A percentile compares a stretch with the other conserved stretches of the same genome.
These are phyloP conservation scores for Pugionium dolabratum DNA, from an alignment of 345 rosid genomes.

Conservation along the genomic window DNA sequence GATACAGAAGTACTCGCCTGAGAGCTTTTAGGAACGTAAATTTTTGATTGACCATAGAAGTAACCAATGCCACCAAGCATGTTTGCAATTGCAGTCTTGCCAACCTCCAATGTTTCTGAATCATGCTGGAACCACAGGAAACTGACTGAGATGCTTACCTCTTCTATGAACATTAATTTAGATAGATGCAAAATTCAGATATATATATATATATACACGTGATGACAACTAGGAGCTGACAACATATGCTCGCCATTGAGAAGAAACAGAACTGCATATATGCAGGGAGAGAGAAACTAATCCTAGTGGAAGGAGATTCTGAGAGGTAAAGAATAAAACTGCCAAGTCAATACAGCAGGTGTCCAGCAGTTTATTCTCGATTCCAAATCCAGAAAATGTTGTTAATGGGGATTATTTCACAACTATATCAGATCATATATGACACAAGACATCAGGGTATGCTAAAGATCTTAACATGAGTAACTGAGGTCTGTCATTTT, in stretches of 20 bases:
- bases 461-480: slow-evolving; percentile 19
- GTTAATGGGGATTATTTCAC: neutral
- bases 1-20: slow-evolving; percentile 50
- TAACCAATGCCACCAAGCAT: slow-evolving; percentile 98
- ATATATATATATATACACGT: slow-evolving; percentile 10
- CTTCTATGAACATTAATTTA: neutral
- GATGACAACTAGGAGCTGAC: slow-evolving; percentile 20
- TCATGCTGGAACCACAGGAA: slow-evolving; percentile 61
- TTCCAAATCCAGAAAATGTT: slow-evolving; percentile 13
- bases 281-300: slow-evolving; percentile 1
- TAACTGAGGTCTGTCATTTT: slow-evolving; percentile 2
- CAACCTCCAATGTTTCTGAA: slow-evolving; percentile 59
- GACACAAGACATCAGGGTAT: neutral
- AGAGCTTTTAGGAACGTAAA: slow-evolving; percentile 55
- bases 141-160: slow-evolving; percentile 22
- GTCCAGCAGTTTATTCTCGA: slow-evolving; percentile 21
- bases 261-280: slow-evolving; percentile 7
- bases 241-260: slow-evolving; percentile 19
- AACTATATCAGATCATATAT: slow-evolving; percentile 11
- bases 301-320: slow-evolving; percentile 12
- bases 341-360: slow-evolving; percentile 1
- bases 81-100: slow-evolving; percentile 85
- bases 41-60: slow-evolving; percentile 89
- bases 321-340: slow-evolving; percentile 5
- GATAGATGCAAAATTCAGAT: slow-evolving; percentile 6